A percentile compares a stretch with the other conserved stretches of the same genome.
Conservation (phyloP, 208 protist species). For the Trichomonas tenax region DNA sequence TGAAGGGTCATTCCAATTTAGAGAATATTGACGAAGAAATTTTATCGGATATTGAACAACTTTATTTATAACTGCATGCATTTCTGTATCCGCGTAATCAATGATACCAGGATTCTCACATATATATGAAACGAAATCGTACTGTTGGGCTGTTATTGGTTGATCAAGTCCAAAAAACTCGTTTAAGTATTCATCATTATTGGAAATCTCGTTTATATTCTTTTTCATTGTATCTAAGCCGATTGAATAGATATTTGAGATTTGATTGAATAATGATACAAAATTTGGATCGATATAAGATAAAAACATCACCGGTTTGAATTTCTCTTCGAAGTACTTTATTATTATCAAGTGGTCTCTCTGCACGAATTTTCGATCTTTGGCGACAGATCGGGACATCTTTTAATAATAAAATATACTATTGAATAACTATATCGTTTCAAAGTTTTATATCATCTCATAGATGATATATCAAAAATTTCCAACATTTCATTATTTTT, state of each 20-base stretch:
- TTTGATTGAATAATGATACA: background rate
- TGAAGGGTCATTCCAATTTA: background rate
- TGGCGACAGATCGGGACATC: too few species aligned
- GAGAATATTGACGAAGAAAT: background rate
- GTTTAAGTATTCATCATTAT: background rate
- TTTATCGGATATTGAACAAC: background rate
- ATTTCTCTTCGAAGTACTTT: background rate
- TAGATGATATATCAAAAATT: too few species aligned
- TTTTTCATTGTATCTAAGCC: background rate
- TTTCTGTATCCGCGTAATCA: background rate
- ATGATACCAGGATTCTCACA: background rate
- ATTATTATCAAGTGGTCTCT: background rate
- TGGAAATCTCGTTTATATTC: background rate
- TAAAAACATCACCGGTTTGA: background rate
- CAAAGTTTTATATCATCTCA: too few species aligned
- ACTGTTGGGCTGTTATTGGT: background rate
- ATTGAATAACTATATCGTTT: too few species aligned
- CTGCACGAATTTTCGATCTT: background rate
- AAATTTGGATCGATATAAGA: background rate
- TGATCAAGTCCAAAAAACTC: background rate
- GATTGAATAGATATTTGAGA: background rate
- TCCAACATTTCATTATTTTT: too few species aligned
- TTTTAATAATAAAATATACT: too few species aligned
- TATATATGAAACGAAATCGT: background rate
- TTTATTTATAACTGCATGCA: background rate